Base-by-base conservation (phyloP, 2,329 filamentous ascomycete species). In the Macrophomina phaseolina region DNA sequence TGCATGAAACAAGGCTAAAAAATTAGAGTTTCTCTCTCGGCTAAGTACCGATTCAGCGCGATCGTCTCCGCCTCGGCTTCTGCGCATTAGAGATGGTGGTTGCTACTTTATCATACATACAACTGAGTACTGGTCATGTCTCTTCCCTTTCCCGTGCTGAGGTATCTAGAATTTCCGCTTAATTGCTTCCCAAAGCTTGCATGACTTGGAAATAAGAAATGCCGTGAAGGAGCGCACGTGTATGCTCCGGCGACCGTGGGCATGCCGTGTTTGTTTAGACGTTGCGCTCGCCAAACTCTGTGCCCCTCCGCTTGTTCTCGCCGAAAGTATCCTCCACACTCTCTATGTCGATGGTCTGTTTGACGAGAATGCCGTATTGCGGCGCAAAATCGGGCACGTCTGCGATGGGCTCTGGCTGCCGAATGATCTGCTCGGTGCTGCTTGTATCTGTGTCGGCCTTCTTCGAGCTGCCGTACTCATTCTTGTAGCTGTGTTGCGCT, bases 351-450 rank as follows among this genome's bases (percentile, higher is more conserved):
- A 53, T 53, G 12, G 51, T 53, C 14, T 53, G 51, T 2, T 36
- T 32, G 11, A 53, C 51, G 1, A 53, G 51, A 53, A 53, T 53
- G 30, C 51, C 51, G 30, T 53, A 53, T 16, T 53, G 51, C 16
- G 51, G 51, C 3, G 51, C 51, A 11, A 53, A 53, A 36, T 53
- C 51, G 2, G 51, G 51, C 28, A 53, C 51, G 28, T 53, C 51
- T 11, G 51, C 51, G 5, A 53, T 23, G 8, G 51, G 51, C 30
- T 53, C 51, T 5, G 51, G 51, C 14, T 18, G 18, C 51, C 14
- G 51, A 16, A 53, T 53, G 28, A 53, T 53, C 14, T 53, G 51
- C 51, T 53, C 51, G 28, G 51, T 53, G 51, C 51, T 53, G 51
- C 51, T 53, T 30, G 51, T 53, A 23, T 53, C 51, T n/a, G 51